Conservation (phyloP, 2,329 filamentous ascomycete genomes). For the Pestalotiopsis sp. region DNA sequence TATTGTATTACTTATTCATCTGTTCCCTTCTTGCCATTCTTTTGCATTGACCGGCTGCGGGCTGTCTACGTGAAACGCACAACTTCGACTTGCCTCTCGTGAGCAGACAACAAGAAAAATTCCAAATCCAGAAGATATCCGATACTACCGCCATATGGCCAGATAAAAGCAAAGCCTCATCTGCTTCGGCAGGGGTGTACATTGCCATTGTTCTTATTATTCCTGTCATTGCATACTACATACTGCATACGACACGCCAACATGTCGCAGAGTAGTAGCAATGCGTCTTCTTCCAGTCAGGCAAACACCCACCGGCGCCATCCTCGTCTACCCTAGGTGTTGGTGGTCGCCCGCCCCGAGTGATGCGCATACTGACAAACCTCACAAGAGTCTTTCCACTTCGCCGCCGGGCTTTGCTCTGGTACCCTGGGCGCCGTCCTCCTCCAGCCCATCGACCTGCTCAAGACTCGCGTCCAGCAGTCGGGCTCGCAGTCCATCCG, state of each 20-base stretch:
- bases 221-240: neutral
- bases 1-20: neutral
- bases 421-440: conserved; percentile 86
- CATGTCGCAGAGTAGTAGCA: conserved; percentile 14
- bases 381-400: conserved; percentile 68
- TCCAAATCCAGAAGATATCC: neutral
- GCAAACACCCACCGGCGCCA: neutral
- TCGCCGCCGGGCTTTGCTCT: conserved; percentile 82
- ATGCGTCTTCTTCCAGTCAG: conserved; percentile 16
- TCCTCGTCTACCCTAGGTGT: no score
- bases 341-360: no score
- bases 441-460: conserved; percentile 89
- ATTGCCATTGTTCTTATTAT: neutral
- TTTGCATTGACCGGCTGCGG: neutral
- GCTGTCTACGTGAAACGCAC: neutral
- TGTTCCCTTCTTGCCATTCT: neutral
- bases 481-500: conserved; percentile 70
- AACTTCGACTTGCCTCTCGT: neutral
- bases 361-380: neutral
- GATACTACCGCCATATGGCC: neutral
- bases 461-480: conserved; percentile 96
- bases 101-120: neutral
- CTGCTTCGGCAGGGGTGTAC: conserved; percentile 12
- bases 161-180: neutral
- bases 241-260: neutral